Base-by-base conservation (phyloP, 2,329 filamentous ascomycete genomes). In the Sordariomycetes sp. region DNA sequence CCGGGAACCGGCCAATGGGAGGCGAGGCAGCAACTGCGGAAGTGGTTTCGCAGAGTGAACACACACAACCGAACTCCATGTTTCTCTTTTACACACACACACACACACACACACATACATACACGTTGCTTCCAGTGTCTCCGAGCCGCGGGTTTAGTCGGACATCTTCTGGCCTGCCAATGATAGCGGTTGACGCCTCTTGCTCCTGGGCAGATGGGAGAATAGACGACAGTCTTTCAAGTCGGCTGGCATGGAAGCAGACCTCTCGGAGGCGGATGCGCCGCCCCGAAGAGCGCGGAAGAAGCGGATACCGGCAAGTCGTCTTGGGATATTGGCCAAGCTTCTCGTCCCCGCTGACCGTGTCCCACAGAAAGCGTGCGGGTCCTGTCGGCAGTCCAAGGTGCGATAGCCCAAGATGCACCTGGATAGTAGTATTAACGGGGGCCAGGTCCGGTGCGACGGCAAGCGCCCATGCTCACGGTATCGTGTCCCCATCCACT, bases 381-480 rank as follows among this genome's bases (percentile, higher is more conserved):
- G 58, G 28, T 60, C 65, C 10, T 68, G 66, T 53, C 64, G 66
- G 3, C 60, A 60, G n/a, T 65, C 65, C 52, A 68, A 68, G 60
- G 66, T 65, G 57, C 24, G 57, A 40, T 6, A 8, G 20, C 46
- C 22, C 20, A 12, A 7, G 22, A 37, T 14, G n/a, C n/a, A 24
- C 46, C 20, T 1, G 7, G 5, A 24, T n/a, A 11, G 3, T n/a
- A 2, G 18, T 14, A 5, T 37, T 20, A 11, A 32, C 5, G n/a
- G 28, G 7, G 20, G 10, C 35, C 1, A 67, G 65, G 63, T 63
- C 3, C 63, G 59, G 59, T 68, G 66, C 35, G 63, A 67, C 52
- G 65, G 61, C 7, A 61, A 62, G 22, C 60, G 63, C 5, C 66
- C 66, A 18, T 67, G 66, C 53, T 65, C 65, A 37, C 60, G 66